phyloP scores from a whole-genome alignment of 2,329 filamentous ascomycete genomes.

The Dactylonectria estremocensis region DNA sequence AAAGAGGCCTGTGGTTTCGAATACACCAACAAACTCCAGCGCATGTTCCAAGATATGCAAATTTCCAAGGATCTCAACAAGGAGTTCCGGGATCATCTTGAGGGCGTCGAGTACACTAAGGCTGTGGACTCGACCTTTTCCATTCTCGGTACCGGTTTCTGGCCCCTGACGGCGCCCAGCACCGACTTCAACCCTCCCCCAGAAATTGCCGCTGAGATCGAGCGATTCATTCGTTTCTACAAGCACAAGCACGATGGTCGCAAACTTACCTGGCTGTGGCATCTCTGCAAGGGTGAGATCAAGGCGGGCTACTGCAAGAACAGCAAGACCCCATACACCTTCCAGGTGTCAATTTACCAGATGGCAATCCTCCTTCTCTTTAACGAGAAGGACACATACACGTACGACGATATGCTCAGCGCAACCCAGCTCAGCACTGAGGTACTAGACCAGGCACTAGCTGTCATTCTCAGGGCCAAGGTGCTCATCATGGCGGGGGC shows the following conservation, averaged over 20 bases:
- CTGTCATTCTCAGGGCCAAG: conserved; percentile 93
- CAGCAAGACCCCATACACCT: conserved; percentile 92
- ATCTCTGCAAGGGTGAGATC: conserved; percentile 97
- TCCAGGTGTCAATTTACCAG: conserved; percentile 97
- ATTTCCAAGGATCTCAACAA: conserved; percentile 97
- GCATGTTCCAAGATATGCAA: conserved; percentile 99
- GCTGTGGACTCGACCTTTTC: conserved; percentile 89
- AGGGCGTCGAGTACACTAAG: conserved; percentile 72
- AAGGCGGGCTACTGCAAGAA: conserved; percentile 93
- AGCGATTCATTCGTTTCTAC: conserved; percentile 93
- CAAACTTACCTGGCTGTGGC: conserved; percentile 98
- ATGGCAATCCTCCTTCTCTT: conserved; percentile 97
- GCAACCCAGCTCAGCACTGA: conserved; percentile 86
- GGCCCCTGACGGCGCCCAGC: conserved; percentile 89
- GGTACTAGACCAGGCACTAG: conserved; percentile 87
- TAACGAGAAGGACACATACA: conserved; percentile 89
- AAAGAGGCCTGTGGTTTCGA: conserved; percentile 99
- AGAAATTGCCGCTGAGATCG: conserved; percentile 88
- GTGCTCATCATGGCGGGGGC: conserved; percentile 82
- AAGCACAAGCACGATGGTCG: conserved; percentile 96
- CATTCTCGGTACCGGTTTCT: conserved; percentile 96
- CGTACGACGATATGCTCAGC: conserved; percentile 89
- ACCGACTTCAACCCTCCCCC: conserved; percentile 91
- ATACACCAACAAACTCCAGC: conserved; percentile 99
- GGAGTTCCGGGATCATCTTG: conserved; percentile 84